phyloP scores from a whole-genome alignment of 2,329 filamentous ascomycete genomes.

The Fusarium poae region DNA sequence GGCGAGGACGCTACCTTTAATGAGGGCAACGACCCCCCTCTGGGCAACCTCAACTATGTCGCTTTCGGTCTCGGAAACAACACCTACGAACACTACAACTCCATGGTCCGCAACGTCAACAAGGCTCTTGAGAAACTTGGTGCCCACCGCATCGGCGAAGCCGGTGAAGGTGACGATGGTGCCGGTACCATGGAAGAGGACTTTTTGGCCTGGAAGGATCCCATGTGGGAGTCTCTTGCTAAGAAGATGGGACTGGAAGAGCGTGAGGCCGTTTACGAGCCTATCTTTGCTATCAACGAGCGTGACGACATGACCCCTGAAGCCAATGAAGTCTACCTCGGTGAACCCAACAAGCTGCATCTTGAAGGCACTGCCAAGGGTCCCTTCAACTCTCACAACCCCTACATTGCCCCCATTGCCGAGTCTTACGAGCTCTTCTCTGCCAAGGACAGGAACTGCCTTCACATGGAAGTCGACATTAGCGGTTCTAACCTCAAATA shows the following conservation, averaged over 20 bases:
- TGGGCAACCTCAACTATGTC: conserved; percentile 90
- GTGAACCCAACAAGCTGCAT: conserved; percentile 96
- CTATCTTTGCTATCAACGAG: conserved; percentile 86
- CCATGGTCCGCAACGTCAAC: conserved; percentile 94
- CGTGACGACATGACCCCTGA: conserved; percentile 79
- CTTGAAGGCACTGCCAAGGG: conserved; percentile 86
- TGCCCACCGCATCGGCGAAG: conserved; percentile 84
- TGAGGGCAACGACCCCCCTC: conserved; percentile 77
- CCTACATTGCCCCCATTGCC: conserved; percentile 92
- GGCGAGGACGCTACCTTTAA: conserved; percentile 86
- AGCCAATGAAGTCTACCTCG: conserved; percentile 87
- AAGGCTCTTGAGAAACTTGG: conserved; percentile 84
- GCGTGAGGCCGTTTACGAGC: conserved; percentile 95
- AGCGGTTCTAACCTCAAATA: conserved; percentile 90
- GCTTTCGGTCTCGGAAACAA: conserved; percentile 98
- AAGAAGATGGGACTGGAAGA: conserved; percentile 91
- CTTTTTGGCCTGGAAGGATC: conserved; percentile 98
- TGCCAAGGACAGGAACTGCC: conserved; percentile 90
- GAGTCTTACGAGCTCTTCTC: conserved; percentile 93
- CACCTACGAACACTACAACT: conserved; percentile 99
- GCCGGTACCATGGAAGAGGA: conserved; percentile 99
- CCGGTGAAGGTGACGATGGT: conserved; percentile 96
- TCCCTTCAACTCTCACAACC: conserved; percentile 96
- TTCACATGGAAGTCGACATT: conserved; percentile 96
- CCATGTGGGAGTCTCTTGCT: conserved; percentile 92